phyloP scores from a whole-genome alignment of 2,329 filamentous ascomycete genomes.

The Diaporthe eres region DNA sequence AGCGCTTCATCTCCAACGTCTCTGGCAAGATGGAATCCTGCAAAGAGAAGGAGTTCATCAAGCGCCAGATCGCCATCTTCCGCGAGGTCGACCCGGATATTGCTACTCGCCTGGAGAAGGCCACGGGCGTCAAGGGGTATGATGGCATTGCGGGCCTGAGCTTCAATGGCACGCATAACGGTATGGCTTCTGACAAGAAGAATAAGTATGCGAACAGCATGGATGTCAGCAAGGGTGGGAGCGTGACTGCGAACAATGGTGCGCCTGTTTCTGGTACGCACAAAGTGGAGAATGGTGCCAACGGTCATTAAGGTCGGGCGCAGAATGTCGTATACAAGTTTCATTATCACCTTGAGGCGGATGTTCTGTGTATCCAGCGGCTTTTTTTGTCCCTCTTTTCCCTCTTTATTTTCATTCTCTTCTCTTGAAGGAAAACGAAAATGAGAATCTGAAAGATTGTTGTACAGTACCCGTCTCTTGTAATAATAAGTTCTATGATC shows the following conservation, averaged over 20 bases:
- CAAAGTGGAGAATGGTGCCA: constrained; percentile 18
- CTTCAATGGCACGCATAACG: constrained; percentile 75
- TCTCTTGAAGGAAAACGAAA: no score
- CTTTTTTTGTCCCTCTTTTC: no score
- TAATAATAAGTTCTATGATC: not conserved
- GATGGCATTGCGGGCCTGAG: constrained; percentile 66
- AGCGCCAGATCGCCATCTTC: constrained; percentile 76
- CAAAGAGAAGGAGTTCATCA: constrained; percentile 71
- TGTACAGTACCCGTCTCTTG: no score
- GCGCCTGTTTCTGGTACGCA: constrained; percentile 35
- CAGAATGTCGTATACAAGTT: not conserved
- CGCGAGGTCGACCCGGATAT: constrained; percentile 72
- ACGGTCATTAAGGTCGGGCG: not conserved
- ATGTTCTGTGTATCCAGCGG: not conserved
- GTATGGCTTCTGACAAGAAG: constrained; percentile 65
- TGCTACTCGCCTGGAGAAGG: constrained; percentile 71
- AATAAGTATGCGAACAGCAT: constrained; percentile 66
- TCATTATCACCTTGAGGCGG: not conserved
- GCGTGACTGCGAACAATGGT: constrained; percentile 36
- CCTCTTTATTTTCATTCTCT: no score
- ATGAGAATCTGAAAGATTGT: no score
- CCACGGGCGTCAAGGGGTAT: constrained; percentile 71
- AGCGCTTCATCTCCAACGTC: constrained; percentile 72
- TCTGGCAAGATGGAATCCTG: constrained; percentile 73
- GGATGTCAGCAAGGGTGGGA: constrained; percentile 38